Evolutionary conservation across 768 basidiomycete genomes (phyloP).

Genomic region (Postia placenta): DNA sequence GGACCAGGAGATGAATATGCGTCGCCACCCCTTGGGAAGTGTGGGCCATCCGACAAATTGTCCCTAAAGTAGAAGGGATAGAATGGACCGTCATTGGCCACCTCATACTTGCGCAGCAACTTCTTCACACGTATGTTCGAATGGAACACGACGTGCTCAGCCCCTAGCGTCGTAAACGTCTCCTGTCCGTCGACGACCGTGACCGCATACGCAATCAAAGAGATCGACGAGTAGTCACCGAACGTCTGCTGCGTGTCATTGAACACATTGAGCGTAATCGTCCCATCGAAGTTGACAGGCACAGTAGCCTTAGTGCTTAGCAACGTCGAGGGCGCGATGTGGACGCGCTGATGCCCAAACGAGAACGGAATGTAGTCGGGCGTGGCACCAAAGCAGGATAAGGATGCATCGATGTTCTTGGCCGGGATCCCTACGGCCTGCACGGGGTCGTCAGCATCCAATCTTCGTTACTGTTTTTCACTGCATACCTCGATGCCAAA

Average conservation of each 20-base stretch:
- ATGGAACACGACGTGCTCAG: not conserved
- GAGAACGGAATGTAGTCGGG: not conserved
- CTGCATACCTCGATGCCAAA: not conserved
- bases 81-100: not conserved
- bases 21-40: not conserved
- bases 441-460: not conserved
- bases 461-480: too few relatives aligned
- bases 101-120: not conserved
- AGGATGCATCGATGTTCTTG: not conserved
- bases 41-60: not conserved
- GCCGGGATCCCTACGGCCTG: not conserved
- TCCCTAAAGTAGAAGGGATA: not conserved
- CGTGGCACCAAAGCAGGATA: not conserved
- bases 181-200: not conserved
- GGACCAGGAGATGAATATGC: not conserved
- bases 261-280: not conserved
- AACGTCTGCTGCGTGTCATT: not conserved
- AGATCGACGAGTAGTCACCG: not conserved
- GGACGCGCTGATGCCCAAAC: not conserved
- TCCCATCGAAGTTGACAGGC: not conserved
- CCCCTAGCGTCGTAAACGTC: not conserved
- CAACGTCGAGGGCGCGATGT: not conserved
- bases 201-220: too few relatives aligned
- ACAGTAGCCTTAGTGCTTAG: not conserved
- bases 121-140: not conserved